phyloP scores from a whole-genome alignment of 2,329 filamentous ascomycete species.

The Paraphaeosphaeria sporulosa region DNA sequence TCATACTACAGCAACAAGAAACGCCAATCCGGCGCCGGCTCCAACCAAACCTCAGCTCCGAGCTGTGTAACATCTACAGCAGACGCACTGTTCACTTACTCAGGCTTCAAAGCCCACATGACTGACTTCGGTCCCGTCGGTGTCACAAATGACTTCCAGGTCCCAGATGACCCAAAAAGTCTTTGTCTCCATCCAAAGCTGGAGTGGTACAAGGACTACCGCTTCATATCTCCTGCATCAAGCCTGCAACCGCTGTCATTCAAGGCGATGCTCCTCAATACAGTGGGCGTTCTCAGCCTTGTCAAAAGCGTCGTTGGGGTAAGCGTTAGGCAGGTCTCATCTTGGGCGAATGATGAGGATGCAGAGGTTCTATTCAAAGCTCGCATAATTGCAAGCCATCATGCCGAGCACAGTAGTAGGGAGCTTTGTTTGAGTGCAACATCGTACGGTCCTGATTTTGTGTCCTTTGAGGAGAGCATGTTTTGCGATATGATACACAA shows the following conservation, averaged over 20 bases:
- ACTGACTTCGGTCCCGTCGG: constrained; percentile 15
- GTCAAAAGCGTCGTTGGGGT: not conserved
- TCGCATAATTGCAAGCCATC: constrained; percentile 13
- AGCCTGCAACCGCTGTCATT: constrained; percentile 2
- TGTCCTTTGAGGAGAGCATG: constrained; percentile 35
- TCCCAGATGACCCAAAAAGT: constrained; percentile 6
- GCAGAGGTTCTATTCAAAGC: not conserved
- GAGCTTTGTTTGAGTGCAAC: constrained; percentile 31
- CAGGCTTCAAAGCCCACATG: constrained; percentile 13
- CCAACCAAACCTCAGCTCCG: not conserved
- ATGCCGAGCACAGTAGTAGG: constrained; percentile 38
- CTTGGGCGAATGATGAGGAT: not conserved
- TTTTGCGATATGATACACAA: constrained; percentile 45
- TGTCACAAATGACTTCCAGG: constrained; percentile 5
- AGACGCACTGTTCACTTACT: constrained; percentile 3
- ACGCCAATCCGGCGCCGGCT: constrained; percentile 1
- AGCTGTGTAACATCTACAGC: not conserved
- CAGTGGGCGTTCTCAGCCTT: not conserved
- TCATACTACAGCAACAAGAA: constrained; percentile 4
- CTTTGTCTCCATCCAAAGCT: constrained; percentile 6
- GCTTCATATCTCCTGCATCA: constrained; percentile 8
- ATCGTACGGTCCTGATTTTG: constrained; percentile 23
- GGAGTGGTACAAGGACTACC: constrained; percentile 11
- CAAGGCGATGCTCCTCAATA: not conserved
- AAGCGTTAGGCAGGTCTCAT: not conserved